Evolutionary conservation across 352 stramenopile species (phyloP).

Genomic region (Elongisporangium prolatum): DNA sequence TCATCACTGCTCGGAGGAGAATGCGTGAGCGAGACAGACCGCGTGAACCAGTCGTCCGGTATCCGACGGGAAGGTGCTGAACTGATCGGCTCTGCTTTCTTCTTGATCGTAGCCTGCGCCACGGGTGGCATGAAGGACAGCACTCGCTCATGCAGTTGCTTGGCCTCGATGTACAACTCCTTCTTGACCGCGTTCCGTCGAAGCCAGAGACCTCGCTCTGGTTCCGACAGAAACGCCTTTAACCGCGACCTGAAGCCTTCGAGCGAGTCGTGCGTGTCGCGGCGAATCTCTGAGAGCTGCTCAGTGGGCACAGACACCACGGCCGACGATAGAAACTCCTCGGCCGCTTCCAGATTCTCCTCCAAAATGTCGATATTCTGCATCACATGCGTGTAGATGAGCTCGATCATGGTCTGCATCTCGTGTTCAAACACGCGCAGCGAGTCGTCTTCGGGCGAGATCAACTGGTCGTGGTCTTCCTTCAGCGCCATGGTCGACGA

Average conservation of each 20-base stretch:
- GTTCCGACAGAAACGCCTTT: not conserved
- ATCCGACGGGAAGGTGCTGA: constrained; percentile 66
- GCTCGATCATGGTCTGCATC: constrained; percentile 34
- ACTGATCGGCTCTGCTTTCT: constrained; percentile 25
- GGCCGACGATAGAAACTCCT: constrained; percentile 56
- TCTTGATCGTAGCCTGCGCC: constrained; percentile 73
- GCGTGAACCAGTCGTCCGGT: constrained; percentile 74
- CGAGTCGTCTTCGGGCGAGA: constrained; percentile 37
- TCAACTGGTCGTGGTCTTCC: constrained; percentile 23
- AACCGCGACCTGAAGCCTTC: constrained; percentile 27
- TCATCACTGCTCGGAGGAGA: not conserved
- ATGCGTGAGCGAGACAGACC: constrained; percentile 12
- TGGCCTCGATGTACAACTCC: constrained; percentile 51
- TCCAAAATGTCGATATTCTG: constrained; percentile 69
- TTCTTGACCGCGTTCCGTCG: constrained; percentile 25
- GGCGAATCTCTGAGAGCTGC: constrained; percentile 49
- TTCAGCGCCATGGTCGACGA: constrained; percentile 73
- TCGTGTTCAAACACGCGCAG: constrained; percentile 40
- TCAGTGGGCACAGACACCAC: constrained; percentile 48
- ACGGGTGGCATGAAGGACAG: constrained; percentile 54
- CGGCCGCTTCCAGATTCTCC: constrained; percentile 53
- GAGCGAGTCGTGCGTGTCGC: constrained; percentile 29
- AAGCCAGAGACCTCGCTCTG: not conserved
- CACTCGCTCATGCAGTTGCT: constrained; percentile 48
- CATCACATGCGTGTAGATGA: constrained; percentile 37